Conservation (phyloP, 306 rosid genomes). For the Cotoneaster glaucophyllus region DNA sequence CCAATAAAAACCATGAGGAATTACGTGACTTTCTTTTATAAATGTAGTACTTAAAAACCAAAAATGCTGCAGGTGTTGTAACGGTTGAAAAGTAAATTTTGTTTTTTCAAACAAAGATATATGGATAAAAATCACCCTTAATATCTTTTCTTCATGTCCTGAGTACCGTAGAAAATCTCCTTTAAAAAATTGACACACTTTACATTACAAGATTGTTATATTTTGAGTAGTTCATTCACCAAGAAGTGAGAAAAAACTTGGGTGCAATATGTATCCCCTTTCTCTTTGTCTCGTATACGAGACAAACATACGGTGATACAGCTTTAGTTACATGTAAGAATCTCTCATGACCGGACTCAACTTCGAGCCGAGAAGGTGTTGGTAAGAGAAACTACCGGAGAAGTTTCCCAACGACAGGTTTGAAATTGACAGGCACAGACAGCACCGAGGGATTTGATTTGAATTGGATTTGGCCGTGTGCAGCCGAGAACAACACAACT, state of each 20-base stretch:
- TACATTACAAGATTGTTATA: background rate
- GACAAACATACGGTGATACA: no score
- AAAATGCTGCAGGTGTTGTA: no score
- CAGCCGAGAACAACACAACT: conserved; percentile 29
- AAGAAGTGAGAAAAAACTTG: no score
- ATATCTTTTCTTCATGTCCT: no score
- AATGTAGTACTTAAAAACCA: background rate
- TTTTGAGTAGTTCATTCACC: background rate
- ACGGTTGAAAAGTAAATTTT: no score
- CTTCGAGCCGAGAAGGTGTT: background rate
- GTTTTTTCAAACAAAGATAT: no score
- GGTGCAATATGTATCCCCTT: no score
- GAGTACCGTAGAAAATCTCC: no score
- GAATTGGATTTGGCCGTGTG: background rate
- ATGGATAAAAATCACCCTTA: no score
- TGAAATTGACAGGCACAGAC: background rate
- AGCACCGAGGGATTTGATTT: background rate
- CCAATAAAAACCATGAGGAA: background rate
- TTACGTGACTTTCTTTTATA: background rate
- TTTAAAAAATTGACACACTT: no score
- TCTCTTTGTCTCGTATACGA: no score
- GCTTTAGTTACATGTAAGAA: background rate
- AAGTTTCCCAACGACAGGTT: background rate
- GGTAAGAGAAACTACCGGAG: background rate
- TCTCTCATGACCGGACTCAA: background rate